Evolutionary conservation across 2,329 filamentous ascomycete species (phyloP).

Genomic region (Zasmidium cellare): DNA sequence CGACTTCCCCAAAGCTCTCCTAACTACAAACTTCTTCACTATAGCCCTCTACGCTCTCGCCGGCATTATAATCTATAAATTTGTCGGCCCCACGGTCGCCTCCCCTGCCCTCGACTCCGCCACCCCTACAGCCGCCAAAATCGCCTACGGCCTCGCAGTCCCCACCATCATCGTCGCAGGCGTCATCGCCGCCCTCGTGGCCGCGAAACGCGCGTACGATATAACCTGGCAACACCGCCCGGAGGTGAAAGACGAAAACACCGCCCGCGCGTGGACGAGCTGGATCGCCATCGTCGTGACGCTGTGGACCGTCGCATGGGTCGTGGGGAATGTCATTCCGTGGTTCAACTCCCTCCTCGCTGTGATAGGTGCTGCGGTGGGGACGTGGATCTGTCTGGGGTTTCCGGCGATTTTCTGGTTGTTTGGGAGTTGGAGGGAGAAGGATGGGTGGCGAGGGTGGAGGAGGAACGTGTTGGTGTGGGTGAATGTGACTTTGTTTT

Average conservation of each 20-base stretch:
- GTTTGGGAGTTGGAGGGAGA: slow-evolving; percentile 14
- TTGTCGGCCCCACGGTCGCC: slow-evolving; percentile 59
- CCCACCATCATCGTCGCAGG: slow-evolving; percentile 72
- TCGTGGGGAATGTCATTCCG: slow-evolving; percentile 70
- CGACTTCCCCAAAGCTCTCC: slow-evolving; percentile 64
- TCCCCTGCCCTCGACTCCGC: slow-evolving; percentile 67
- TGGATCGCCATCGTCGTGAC: slow-evolving; percentile 60
- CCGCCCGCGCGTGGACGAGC: slow-evolving; percentile 58
- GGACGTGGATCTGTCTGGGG: slow-evolving; percentile 61
- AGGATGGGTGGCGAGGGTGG: neutral
- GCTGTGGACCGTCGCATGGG: slow-evolving; percentile 63
- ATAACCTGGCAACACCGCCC: neutral
- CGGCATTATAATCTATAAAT: slow-evolving; percentile 67
- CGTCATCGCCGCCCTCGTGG: slow-evolving; percentile 68
- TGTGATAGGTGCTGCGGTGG: slow-evolving; percentile 62
- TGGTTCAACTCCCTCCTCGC: slow-evolving; percentile 68
- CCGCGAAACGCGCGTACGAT: slow-evolving; percentile 64
- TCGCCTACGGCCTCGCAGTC: slow-evolving; percentile 69
- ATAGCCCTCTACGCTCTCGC: slow-evolving; percentile 64
- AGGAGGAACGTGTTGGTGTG: neutral
- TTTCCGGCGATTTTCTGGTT: slow-evolving; percentile 22
- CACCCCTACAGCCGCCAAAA: slow-evolving; percentile 55
- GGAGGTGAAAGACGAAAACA: neutral
- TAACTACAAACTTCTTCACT: slow-evolving; percentile 60
- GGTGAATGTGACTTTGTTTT: no score